Evolutionary conservation across 768 basidiomycete species (phyloP), one percentile per base, ranked within the genome.

Genomic region (Gautieria morchelliformis): DNA sequence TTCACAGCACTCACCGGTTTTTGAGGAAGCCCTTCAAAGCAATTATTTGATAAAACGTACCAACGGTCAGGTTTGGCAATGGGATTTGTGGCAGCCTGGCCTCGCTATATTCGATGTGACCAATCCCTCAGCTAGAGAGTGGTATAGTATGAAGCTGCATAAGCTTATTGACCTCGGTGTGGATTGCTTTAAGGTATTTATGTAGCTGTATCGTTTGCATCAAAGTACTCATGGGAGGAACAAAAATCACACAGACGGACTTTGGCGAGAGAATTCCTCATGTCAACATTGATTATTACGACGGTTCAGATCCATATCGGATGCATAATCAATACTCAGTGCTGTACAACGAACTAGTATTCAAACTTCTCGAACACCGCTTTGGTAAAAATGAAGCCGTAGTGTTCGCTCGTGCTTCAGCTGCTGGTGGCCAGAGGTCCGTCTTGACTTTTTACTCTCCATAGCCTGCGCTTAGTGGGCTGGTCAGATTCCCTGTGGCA

Each of bases 191-290:
- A 68, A 66, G 62, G 61, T 61, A 20, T 50, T 45, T 45, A 42
- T 22, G 42, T 9, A 42, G n/a, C 44, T 39, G 11, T 45, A 42
- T 17, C 19, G 17, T 5, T 17, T 33, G 41, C 33, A 4, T 2
- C 17, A 37, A 37, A 39, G 11, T 32, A 39, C 15, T 49, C 24
- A 49, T 30, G 27, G 20, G 27, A 37, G 10, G 14, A 37, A 37
- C 14, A 9, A 14, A 37, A 35, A 35, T 11, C 5, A 30, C 32
- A 44, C 10, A 69, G 65, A 89, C 85, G 7, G 85, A 89, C 64
- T 89, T 89, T 64, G 87, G 81, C 30, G 87, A 89, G 67, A 78
- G 85, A 11, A 87, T 88, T 52, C 86, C 86, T 1, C 85, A 87
- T 64, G 69, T 79, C 1, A 73, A 75, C 22, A 78, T 87, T 54